Conservation (phyloP, 2,329 filamentous ascomycete species). For the Penicillium corylophilum region DNA sequence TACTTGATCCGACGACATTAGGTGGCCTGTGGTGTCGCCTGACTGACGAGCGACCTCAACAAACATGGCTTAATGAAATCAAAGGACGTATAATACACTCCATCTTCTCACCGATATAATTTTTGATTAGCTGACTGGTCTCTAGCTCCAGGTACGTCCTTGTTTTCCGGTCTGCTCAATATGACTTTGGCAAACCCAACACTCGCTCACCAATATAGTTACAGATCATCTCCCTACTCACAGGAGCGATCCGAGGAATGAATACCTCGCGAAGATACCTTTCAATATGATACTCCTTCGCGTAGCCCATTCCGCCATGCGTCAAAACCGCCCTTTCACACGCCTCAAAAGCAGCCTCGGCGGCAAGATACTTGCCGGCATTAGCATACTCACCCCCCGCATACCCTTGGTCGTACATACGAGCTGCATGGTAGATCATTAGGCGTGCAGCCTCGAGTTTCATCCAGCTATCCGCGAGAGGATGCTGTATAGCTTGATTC, state of each 20-base stretch:
- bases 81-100: too few species aligned
- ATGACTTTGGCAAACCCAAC: conserved; percentile 37
- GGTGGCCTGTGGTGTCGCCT: too few species aligned
- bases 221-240: conserved; percentile 50
- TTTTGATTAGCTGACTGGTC: too few species aligned
- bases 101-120: too few species aligned
- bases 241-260: conserved; percentile 58
- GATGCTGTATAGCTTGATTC: conserved; percentile 58
- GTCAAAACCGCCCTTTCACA: conserved; percentile 56
- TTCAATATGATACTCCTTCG: conserved; percentile 60
- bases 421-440: conserved; percentile 57
- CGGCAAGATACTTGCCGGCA: conserved; percentile 58
- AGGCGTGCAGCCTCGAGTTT: conserved; percentile 58
- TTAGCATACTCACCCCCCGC: conserved; percentile 57
- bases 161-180: too few species aligned
- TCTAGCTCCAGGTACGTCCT: too few species aligned
- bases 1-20: too few species aligned
- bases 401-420: conserved; percentile 54
- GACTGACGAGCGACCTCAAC: too few species aligned
- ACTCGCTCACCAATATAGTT: conserved; percentile 42
- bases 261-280: conserved; percentile 57
- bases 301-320: conserved; percentile 61
- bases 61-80: too few species aligned
- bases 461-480: conserved; percentile 57
- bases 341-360: conserved; percentile 57